A percentile compares a stretch with the other conserved stretches of the same genome.
Evolutionary conservation across 208 protist genomes (phyloP).

Genomic region (Strigomonas galati): DNA sequence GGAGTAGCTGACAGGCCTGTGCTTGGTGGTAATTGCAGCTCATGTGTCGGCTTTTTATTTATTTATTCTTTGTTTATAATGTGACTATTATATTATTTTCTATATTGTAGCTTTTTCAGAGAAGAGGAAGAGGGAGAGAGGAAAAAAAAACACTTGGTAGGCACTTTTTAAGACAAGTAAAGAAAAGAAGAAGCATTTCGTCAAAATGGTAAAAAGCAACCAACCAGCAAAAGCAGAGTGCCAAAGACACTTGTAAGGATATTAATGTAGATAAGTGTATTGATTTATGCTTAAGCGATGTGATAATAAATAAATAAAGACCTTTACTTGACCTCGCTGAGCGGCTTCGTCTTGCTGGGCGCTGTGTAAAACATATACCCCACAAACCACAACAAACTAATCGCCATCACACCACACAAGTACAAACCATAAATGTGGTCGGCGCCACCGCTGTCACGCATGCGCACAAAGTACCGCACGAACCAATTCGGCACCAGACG

Average conservation of each 20-base stretch:
- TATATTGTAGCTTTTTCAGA: too few species aligned
- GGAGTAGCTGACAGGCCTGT: slow-evolving; percentile 52
- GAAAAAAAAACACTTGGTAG: too few species aligned
- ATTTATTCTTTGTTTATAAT: too few species aligned
- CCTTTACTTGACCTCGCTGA: slow-evolving; percentile 58
- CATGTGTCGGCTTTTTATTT: slow-evolving; percentile 41
- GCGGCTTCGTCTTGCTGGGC: slow-evolving; percentile 46
- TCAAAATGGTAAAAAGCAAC: too few species aligned
- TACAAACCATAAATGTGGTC: slow-evolving; percentile 44
- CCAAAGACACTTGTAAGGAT: neutral
- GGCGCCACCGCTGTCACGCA: slow-evolving; percentile 72
- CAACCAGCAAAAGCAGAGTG: too few species aligned
- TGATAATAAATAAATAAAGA: neutral
- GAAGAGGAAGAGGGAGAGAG: too few species aligned
- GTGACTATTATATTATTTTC: too few species aligned
- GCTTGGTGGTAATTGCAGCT: slow-evolving; percentile 43
- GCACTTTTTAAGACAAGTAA: neutral
- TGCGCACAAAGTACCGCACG: slow-evolving; percentile 76
- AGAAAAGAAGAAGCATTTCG: slow-evolving; percentile 1
- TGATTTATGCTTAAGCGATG: neutral
- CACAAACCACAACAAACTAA: slow-evolving; percentile 36
- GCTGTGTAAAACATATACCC: slow-evolving; percentile 78
- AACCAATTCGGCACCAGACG: slow-evolving; percentile 80
- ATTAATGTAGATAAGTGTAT: slow-evolving; percentile 3
- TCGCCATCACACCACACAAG: slow-evolving; percentile 19